Evolutionary conservation across 352 stramenopile genomes (phyloP).

Genomic region (Aphanomyces astaci): DNA sequence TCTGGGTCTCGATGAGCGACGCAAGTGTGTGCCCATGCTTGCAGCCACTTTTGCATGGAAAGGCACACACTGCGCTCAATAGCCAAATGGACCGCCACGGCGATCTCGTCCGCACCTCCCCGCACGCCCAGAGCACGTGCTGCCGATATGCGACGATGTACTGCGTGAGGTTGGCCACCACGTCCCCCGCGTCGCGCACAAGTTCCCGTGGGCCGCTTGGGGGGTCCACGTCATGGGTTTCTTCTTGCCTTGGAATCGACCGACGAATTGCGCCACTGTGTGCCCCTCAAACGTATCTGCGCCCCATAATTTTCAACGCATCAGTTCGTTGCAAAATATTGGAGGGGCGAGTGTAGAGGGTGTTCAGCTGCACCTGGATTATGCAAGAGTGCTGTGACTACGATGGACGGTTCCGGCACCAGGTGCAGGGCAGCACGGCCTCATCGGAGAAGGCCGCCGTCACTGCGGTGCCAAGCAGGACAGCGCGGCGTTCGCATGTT

Average conservation of each 20-base stretch:
- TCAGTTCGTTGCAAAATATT: neutral
- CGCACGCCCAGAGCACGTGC: conserved; percentile 3
- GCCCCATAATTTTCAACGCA: neutral
- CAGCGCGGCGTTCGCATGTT: neutral
- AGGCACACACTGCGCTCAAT: conserved; percentile 31
- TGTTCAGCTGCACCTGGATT: conserved; percentile 20
- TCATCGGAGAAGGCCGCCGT: neutral
- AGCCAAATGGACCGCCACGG: conserved; percentile 25
- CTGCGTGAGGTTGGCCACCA: conserved; percentile 29
- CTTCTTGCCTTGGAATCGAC: conserved; percentile 14
- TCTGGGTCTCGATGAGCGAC: neutral
- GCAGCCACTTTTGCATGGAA: conserved; percentile 24
- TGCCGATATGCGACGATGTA: conserved; percentile 35
- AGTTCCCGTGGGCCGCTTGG: conserved; percentile 25
- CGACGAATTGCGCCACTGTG: conserved; percentile 26
- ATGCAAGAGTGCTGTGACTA: neutral
- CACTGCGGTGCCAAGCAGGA: neutral
- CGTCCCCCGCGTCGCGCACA: conserved; percentile 33
- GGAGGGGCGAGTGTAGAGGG: neutral
- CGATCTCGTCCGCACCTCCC: neutral
- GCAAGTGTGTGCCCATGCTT: conserved; percentile 22
- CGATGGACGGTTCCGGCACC: neutral
- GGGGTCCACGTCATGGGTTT: conserved; percentile 13
- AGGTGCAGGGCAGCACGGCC: conserved; percentile 9
- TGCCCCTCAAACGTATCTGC: conserved; percentile 31